phyloP scores from a whole-genome alignment of 2,329 filamentous ascomycete species.

The Phyllosticta citriasiana region DNA sequence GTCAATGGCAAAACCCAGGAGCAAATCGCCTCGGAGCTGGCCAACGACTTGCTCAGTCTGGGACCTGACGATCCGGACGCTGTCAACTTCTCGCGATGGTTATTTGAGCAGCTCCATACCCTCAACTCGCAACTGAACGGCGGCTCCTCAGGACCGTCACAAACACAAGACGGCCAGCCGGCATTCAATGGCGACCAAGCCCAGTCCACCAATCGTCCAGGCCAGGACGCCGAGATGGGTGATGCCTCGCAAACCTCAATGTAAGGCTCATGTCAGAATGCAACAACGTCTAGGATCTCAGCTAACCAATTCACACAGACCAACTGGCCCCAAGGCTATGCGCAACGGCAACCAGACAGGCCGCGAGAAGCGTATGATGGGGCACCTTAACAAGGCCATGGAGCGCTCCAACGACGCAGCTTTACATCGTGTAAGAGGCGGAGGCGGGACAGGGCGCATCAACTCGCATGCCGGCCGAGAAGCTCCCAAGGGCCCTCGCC shows the following conservation, averaged over 20 bases:
- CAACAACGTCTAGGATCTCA: no score
- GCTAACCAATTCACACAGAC: slow-evolving; percentile 43
- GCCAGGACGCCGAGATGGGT: slow-evolving; percentile 61
- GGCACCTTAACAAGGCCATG: slow-evolving; percentile 74
- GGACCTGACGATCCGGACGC: slow-evolving; percentile 74
- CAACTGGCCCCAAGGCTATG: slow-evolving; percentile 92
- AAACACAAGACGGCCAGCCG: slow-evolving; percentile 17
- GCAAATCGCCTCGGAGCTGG: slow-evolving; percentile 79
- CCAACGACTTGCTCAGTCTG: slow-evolving; percentile 74
- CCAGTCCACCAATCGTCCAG: slow-evolving; percentile 7
- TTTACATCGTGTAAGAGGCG: slow-evolving; percentile 68
- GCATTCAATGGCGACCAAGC: not conserved
- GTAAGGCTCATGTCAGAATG: slow-evolving; percentile 22
- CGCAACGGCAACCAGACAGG: slow-evolving; percentile 53
- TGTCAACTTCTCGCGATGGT: slow-evolving; percentile 76
- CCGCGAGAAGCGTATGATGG: slow-evolving; percentile 73
- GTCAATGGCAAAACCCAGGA: slow-evolving; percentile 89
- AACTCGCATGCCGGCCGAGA: slow-evolving; percentile 61
- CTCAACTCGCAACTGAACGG: slow-evolving; percentile 56
- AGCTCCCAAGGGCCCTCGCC: slow-evolving; percentile 61
- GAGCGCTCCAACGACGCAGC: slow-evolving; percentile 66
- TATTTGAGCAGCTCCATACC: slow-evolving; percentile 75
- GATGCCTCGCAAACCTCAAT: slow-evolving; percentile 37
- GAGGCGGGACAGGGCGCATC: slow-evolving; percentile 66
- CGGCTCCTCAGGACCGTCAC: slow-evolving; percentile 19